phyloP scores from a whole-genome alignment of 2,329 filamentous ascomycete species.

The Sporothrix brunneoviolacea region DNA sequence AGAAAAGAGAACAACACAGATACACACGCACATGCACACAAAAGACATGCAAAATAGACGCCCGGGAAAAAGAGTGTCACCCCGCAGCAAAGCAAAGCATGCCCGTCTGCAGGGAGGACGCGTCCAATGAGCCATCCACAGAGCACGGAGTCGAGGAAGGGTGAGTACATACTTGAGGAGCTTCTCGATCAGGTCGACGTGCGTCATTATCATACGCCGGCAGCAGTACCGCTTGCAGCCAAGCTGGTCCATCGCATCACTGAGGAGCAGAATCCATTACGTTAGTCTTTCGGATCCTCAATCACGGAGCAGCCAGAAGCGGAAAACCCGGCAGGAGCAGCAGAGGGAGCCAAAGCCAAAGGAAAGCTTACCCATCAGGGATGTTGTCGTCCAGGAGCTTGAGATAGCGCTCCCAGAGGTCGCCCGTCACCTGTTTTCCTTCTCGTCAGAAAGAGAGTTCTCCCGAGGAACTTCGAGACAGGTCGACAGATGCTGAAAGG shows the following conservation, averaged over 20 bases:
- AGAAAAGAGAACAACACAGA: background rate
- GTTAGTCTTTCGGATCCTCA: background rate
- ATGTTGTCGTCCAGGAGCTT: slow-evolving; percentile 75
- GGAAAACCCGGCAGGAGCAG: background rate
- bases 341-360: background rate
- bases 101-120: background rate
- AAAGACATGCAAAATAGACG: background rate
- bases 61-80: slow-evolving; percentile 11
- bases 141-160: too few relatives aligned
- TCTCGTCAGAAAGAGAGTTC: slow-evolving; percentile 23
- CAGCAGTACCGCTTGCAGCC: slow-evolving; percentile 96
- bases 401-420: slow-evolving; percentile 95
- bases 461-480: too few relatives aligned
- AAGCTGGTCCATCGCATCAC: slow-evolving; percentile 92
- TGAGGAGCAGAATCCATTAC: slow-evolving; percentile 33
- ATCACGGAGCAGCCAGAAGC: background rate
- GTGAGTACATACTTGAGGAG: slow-evolving; percentile 67
- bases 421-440: slow-evolving; percentile 71
- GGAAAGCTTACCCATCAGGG: slow-evolving; percentile 59
- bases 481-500: background rate
- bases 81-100: background rate
- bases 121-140: too few relatives aligned
- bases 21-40: too few relatives aligned
- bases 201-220: slow-evolving; percentile 98
- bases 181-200: slow-evolving; percentile 98